Evolutionary conservation across 2,329 filamentous ascomycete species (phyloP).

Genomic region (Hymenoscyphus fructigenus): DNA sequence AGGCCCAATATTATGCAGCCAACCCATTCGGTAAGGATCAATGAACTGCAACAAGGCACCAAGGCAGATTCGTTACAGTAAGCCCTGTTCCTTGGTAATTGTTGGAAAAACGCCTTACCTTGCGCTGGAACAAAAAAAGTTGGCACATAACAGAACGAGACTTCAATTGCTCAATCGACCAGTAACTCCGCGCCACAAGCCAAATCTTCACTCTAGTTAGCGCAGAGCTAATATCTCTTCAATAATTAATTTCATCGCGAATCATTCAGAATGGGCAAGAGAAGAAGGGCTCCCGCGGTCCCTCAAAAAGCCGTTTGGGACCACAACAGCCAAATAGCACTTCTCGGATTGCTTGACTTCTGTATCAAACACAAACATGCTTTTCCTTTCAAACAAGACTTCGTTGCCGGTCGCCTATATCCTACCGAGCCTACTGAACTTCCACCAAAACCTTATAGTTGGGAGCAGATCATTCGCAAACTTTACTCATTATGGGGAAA

Average conservation of each 20-base stretch:
- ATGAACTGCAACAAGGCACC: background rate
- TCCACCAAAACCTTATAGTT: background rate
- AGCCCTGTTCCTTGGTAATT: background rate
- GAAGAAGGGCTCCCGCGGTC: background rate
- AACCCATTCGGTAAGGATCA: background rate
- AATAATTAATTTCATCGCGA: background rate
- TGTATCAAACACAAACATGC: background rate
- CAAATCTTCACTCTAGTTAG: too few relatives aligned
- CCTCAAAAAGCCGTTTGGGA: background rate
- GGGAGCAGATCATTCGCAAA: background rate
- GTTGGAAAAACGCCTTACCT: too few relatives aligned
- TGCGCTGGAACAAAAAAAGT: too few relatives aligned
- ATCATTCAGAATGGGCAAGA: background rate
- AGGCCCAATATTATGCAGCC: background rate
- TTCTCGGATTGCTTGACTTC: constrained; percentile 1
- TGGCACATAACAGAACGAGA: too few relatives aligned
- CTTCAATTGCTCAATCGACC: too few relatives aligned
- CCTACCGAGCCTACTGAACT: background rate
- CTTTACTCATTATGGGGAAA: background rate
- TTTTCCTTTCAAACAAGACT: background rate
- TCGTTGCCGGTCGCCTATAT: background rate
- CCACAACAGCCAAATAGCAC: background rate
- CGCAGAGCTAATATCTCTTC: background rate
- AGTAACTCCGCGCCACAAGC: too few relatives aligned
- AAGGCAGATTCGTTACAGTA: background rate